Percentiles rank a stretch among this genome's conserved stretches.
Conservation (phyloP, 2,329 filamentous ascomycete species). For the Onygenales sp. region DNA sequence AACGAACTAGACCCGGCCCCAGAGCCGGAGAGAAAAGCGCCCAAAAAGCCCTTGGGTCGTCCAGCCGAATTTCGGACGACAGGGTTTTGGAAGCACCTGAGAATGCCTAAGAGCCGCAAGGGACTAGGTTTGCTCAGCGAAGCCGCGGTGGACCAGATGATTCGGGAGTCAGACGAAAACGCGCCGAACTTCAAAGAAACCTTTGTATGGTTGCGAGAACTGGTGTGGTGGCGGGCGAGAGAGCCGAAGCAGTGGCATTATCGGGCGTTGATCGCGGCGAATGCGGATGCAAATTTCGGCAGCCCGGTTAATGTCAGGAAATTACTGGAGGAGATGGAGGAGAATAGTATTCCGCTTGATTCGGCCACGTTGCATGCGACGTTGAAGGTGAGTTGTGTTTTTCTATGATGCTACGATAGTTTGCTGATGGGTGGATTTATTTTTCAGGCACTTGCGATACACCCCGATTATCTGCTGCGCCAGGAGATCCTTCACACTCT, state of each 20-base stretch:
- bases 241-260: constrained; percentile 43
- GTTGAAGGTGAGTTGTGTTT: constrained; percentile 45
- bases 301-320: constrained; percentile 54
- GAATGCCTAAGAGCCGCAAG: no score
- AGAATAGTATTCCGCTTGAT: constrained; percentile 52
- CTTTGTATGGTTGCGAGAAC: constrained; percentile 25
- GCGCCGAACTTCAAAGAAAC: constrained; percentile 18
- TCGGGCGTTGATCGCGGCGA: constrained; percentile 63
- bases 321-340: constrained; percentile 65
- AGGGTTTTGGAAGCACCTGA: no score
- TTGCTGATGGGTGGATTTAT: background rate
- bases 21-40: no score
- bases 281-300: constrained; percentile 54
- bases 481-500: constrained; percentile 57
- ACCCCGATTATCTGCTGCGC: constrained; percentile 75
- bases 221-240: constrained; percentile 29
- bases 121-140: no score
- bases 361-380: constrained; percentile 60
- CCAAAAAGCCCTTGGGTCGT: no score
- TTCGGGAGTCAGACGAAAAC: no score
- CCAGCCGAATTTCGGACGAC: no score
- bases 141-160: no score
- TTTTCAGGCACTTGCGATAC: constrained; percentile 59
- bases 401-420: background rate
- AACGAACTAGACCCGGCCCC: no score